A percentile compares a stretch with the other conserved stretches of the same genome.
phyloP scores from a whole-genome alignment of 176 grass and related monocot species.

The Themeda triandra region DNA sequence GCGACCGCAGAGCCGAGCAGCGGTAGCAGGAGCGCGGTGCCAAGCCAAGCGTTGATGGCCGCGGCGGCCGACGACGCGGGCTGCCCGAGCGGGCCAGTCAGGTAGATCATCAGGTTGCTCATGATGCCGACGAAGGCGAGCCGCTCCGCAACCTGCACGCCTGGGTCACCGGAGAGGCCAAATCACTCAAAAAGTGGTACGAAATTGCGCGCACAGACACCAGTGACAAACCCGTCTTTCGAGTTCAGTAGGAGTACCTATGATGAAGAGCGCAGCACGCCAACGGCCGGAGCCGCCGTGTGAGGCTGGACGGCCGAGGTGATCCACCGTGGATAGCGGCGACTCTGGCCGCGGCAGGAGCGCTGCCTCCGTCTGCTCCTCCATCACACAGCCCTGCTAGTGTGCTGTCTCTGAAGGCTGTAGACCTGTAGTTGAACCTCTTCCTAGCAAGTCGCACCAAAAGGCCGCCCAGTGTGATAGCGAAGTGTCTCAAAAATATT shows the following conservation, averaged over 20 bases:
- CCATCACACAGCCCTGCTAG: too few species aligned
- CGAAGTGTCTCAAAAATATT: too few species aligned
- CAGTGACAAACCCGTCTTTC: too few species aligned
- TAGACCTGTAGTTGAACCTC: too few species aligned
- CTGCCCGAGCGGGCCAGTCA: conserved; percentile 57
- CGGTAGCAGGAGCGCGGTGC: conserved; percentile 46
- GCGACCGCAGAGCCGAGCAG: conserved; percentile 66
- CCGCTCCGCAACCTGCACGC: conserved; percentile 56
- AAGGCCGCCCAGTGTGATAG: not conserved
- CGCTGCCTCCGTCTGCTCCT: conserved; percentile 2
- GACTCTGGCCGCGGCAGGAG: conserved; percentile 19
- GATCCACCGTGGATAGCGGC: conserved; percentile 30
- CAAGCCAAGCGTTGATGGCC: conserved; percentile 49
- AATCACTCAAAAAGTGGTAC: not conserved
- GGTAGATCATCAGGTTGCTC: conserved; percentile 61
- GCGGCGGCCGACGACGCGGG: conserved; percentile 48
- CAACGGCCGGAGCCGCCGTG: conserved; percentile 40
- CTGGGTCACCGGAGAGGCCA: not conserved
- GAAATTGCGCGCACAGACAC: too few species aligned
- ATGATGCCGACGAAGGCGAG: conserved; percentile 54
- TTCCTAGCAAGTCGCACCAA: not conserved
- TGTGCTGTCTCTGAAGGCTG: not conserved
- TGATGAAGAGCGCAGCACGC: conserved; percentile 50
- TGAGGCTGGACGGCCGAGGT: conserved; percentile 24
- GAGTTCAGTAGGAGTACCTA: conserved; percentile 15